Conservation (phyloP, 116 monocot genomes). For the Papilionanthe hybrid region DNA sequence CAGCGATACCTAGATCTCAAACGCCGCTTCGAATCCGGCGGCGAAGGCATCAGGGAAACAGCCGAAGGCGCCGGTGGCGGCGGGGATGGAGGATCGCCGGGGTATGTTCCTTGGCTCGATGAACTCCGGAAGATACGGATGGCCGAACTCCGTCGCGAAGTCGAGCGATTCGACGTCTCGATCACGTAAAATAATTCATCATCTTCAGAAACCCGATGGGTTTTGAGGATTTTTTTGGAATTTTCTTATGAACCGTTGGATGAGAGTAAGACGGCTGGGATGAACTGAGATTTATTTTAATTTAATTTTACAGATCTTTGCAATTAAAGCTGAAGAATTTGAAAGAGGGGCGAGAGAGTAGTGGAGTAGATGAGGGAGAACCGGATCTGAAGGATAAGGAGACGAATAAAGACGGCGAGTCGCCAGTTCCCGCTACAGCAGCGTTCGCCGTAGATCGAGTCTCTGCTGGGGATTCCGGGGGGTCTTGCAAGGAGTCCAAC, state of each 20-base stretch:
- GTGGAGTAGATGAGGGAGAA: constrained; percentile 8
- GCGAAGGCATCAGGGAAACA: neutral
- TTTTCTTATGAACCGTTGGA: constrained; percentile 25
- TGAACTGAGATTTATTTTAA: neutral
- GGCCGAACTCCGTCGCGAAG: constrained; percentile 85
- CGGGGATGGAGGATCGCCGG: constrained; percentile 11
- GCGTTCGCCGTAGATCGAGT: constrained; percentile 14
- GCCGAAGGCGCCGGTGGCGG: constrained; percentile 4
- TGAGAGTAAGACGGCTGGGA: constrained; percentile 27
- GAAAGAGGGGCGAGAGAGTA: constrained; percentile 49
- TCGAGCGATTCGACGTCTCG: constrained; percentile 63
- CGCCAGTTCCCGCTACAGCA: constrained; percentile 13
- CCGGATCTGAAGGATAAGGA: constrained; percentile 30
- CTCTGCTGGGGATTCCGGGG: constrained; percentile 26
- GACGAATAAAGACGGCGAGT: constrained; percentile 10
- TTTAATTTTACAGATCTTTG: constrained; percentile 33
- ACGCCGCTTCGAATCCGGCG: constrained; percentile 38
- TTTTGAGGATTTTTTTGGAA: neutral
- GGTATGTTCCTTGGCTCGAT: constrained; percentile 58
- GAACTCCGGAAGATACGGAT: constrained; percentile 70
- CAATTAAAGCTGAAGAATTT: constrained; percentile 47
- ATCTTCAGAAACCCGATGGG: neutral
- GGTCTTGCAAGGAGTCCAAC: constrained; percentile 67
- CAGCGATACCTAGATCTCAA: constrained; percentile 38
- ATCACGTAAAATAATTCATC: constrained; percentile 54